phyloP scores from a whole-genome alignment of 805 yeast species.

The Cyberlindnera bimundalis region DNA sequence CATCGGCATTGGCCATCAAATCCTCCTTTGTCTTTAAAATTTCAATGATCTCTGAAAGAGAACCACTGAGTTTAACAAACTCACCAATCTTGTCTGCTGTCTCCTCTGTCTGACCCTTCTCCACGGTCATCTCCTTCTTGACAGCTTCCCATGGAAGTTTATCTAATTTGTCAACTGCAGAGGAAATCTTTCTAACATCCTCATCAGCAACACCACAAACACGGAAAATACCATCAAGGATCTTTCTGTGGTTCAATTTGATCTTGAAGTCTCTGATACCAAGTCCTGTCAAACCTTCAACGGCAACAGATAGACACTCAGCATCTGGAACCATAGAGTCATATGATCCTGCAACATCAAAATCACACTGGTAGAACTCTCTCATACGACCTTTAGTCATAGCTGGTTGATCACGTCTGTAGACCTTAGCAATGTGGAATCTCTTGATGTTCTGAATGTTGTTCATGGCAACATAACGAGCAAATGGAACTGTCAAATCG shows the following conservation, averaged over 20 bases:
- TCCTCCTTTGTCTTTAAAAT: constrained; percentile 53
- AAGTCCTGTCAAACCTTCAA: constrained; percentile 78
- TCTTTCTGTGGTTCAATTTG: constrained; percentile 92
- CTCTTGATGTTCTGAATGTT: constrained; percentile 86
- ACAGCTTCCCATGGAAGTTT: constrained; percentile 95
- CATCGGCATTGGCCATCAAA: constrained; percentile 63
- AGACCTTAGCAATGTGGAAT: constrained; percentile 96
- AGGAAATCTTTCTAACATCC: constrained; percentile 88
- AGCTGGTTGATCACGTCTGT: constrained; percentile 99
- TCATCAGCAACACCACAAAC: constrained; percentile 93
- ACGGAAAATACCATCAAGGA: constrained; percentile 92
- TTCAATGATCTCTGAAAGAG: constrained; percentile 58
- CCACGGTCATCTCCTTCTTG: constrained; percentile 85
- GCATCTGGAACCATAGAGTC: constrained; percentile 97
- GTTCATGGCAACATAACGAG: constrained; percentile 95
- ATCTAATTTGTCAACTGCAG: constrained; percentile 96
- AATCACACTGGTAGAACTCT: constrained; percentile 98
- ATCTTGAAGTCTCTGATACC: constrained; percentile 89
- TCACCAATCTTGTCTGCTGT: constrained; percentile 93
- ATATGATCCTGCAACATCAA: constrained; percentile 91
- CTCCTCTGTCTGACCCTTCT: constrained; percentile 85
- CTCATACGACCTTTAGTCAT: constrained; percentile 99
- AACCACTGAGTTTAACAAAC: constrained; percentile 82
- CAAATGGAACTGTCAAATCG: constrained; percentile 97
- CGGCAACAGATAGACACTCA: constrained; percentile 75